Conservation (phyloP, 306 rosid species). For the Mucuna pruriens region DNA sequence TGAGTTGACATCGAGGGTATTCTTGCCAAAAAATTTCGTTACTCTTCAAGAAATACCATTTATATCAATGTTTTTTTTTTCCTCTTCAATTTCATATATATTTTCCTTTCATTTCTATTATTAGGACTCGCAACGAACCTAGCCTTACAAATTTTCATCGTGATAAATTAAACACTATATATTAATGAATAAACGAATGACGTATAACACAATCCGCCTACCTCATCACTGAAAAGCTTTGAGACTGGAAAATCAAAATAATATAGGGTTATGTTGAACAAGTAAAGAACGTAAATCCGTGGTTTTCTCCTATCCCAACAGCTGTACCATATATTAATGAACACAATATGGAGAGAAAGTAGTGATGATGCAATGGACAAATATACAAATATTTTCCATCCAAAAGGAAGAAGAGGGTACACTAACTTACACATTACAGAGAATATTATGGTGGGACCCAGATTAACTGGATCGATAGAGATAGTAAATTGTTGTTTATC, state of each 20-base stretch:
- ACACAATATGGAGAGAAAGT: background rate
- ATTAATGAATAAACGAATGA: background rate
- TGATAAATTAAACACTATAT: background rate
- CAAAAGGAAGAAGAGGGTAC: background rate
- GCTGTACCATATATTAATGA: background rate
- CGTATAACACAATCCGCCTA: background rate
- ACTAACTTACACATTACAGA: background rate
- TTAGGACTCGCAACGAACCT: slow-evolving; percentile 9
- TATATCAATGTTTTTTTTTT: background rate
- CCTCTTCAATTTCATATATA: background rate
- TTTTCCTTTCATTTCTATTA: background rate
- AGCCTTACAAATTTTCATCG: background rate
- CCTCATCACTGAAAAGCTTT: background rate
- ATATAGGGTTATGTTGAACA: background rate
- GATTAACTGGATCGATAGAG: slow-evolving; percentile 20
- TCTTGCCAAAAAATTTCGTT: background rate
- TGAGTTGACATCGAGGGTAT: background rate
- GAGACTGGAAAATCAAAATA: background rate
- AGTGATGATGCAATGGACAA: slow-evolving; percentile 8
- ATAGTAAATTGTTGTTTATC: background rate
- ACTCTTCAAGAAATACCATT: background rate
- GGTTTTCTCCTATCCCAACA: background rate
- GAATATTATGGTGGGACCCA: slow-evolving; percentile 15
- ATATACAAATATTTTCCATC: background rate
- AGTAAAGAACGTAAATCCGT: background rate